Evolutionary conservation across 1,284 basidiomycete genomes (phyloP).

Genomic region (Coriolopsis trogii): DNA sequence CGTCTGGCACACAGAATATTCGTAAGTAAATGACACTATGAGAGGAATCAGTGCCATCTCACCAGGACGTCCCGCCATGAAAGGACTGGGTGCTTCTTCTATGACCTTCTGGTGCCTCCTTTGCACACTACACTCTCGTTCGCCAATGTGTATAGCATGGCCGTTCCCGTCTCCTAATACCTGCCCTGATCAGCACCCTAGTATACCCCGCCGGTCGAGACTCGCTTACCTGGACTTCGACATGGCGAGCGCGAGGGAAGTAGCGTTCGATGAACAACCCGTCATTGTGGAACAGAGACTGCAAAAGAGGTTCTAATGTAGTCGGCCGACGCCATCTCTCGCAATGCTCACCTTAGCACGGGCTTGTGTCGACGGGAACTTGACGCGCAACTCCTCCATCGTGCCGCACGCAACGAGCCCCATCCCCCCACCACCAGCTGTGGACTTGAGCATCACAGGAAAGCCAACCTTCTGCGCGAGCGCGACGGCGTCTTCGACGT

Average conservation of each 20-base stretch:
- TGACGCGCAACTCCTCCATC: constrained; percentile 42
- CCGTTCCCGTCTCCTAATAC: constrained; percentile 68
- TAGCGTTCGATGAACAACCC: constrained; percentile 69
- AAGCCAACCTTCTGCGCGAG: constrained; percentile 52
- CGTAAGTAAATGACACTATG: no score
- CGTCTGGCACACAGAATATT: constrained; percentile 30
- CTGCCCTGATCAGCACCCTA: constrained; percentile 28
- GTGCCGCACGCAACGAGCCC: constrained; percentile 61
- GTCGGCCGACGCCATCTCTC: background rate
- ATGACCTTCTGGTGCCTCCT: constrained; percentile 77
- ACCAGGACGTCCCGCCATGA: constrained; percentile 46
- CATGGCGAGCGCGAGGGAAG: constrained; percentile 56
- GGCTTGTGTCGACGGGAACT: constrained; percentile 42
- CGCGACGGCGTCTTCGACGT: constrained; percentile 46
- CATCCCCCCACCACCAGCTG: constrained; percentile 75
- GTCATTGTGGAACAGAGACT: constrained; percentile 56
- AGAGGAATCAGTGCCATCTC: no score
- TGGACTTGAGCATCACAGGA: constrained; percentile 72
- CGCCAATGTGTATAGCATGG: constrained; percentile 66
- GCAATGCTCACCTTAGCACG: constrained; percentile 48
- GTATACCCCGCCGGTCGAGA: background rate
- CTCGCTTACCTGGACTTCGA: constrained; percentile 63
- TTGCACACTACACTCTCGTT: constrained; percentile 74
- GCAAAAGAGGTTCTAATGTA: background rate
- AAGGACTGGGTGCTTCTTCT: constrained; percentile 67